Evolutionary conservation across 2,329 filamentous ascomycete species (phyloP), one percentile per base, ranked within the genome.

Genomic region (Aureobasidium sp.): DNA sequence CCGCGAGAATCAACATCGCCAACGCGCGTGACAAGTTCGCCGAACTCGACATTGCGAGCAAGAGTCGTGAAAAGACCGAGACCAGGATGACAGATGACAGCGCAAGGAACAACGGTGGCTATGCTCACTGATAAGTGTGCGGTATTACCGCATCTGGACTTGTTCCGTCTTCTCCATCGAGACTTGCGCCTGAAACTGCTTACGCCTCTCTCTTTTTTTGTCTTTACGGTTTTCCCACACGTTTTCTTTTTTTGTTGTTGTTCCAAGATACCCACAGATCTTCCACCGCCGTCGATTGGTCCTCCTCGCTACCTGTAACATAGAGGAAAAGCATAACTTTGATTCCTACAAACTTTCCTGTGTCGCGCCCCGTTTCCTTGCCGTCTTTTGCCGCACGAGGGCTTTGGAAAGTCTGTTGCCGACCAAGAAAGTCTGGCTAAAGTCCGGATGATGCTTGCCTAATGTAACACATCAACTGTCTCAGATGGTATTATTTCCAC

Each of bases 1-100:
- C 87, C 50, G 90, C 90, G 11, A 83, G 93, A 68, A 77, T 95
- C 59, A 96, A 96, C 66, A 93, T 91, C 59, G 84, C 88, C 69
- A 85, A 95, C 55, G 90, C 90, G 0, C 79, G 89, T 40, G 83
- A 87, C 61, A 86, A 88, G 59, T 96, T 97, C 66, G 75, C 76
- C n/a, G 79, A 81, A 61, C 72, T 80, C 3, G 78, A 81, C 38
- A 74, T 78, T 16, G 44, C 53, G 10, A 55, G 44, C 34, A 49
- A 49, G 17, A 39, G 45, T 30, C 45, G 45, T 24, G 45, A 49
- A 16, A 49, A 49, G 45, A 24, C 24, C 24, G 45, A 49, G 29
- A 24, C n/a, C 17, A 49, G 45, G 24, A 22, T 34, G 12, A 19
- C n/a, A 3, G 30, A 48, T 27, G 44, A 48, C 32, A 21, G 25